phyloP scores from a whole-genome alignment of 495 filamentous ascomycete genomes.

The Parathielavia appendiculata region DNA sequence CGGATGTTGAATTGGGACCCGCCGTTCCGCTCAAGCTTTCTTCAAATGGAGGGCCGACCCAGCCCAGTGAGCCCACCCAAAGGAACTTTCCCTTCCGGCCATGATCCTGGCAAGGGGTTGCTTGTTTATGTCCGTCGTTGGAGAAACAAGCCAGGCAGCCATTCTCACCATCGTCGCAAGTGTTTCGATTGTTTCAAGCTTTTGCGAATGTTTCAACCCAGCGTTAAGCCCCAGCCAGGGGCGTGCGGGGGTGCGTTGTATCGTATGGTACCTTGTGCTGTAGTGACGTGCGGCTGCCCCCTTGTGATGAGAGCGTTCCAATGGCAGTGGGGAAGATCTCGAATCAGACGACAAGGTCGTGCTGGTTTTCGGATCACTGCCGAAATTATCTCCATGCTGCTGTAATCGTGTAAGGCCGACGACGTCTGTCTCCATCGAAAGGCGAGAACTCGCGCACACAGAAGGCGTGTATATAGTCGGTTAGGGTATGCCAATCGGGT shows the following conservation, averaged over 20 bases:
- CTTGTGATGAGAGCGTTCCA: background rate
- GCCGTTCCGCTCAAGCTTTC: slow-evolving; percentile 3
- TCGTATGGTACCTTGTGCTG: background rate
- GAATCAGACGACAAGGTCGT: background rate
- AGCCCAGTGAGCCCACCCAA: too few relatives aligned
- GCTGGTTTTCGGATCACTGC: slow-evolving; percentile 8
- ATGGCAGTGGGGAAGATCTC: background rate
- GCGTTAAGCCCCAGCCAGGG: background rate
- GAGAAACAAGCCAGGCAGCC: slow-evolving; percentile 9
- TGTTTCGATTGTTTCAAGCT: slow-evolving; percentile 11
- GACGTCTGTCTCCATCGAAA: background rate
- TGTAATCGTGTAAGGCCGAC: background rate
- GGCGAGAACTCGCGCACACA: background rate
- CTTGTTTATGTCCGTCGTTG: slow-evolving; percentile 4
- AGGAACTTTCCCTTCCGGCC: background rate
- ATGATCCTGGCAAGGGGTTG: background rate
- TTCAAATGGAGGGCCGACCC: too few relatives aligned
- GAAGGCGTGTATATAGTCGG: too few relatives aligned
- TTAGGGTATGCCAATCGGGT: background rate
- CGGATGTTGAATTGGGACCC: slow-evolving; percentile 13
- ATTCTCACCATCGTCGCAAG: slow-evolving; percentile 13
- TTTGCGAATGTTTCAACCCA: slow-evolving; percentile 8
- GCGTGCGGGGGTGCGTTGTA: background rate
- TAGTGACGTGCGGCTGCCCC: background rate
- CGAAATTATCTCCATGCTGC: slow-evolving; percentile 8